Evolutionary conservation across 768 basidiomycete species (phyloP).

Genomic region (Leucocoprinus birnbaumii): DNA sequence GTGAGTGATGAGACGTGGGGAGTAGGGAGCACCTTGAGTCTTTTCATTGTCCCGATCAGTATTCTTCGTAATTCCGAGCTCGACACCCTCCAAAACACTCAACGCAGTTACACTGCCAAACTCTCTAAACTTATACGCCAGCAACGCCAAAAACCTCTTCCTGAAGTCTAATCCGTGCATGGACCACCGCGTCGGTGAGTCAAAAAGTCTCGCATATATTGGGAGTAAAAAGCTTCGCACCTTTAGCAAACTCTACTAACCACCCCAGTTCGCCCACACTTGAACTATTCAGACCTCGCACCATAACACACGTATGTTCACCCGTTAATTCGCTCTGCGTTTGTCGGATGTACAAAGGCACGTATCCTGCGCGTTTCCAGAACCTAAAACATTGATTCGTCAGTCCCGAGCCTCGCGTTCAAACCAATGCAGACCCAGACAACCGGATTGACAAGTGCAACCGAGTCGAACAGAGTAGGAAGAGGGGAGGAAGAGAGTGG

Average conservation of each 20-base stretch:
- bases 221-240: constrained; percentile 31
- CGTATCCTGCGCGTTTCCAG: constrained; percentile 93
- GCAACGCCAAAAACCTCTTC: constrained; percentile 79
- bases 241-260: constrained; percentile 86
- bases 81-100: constrained; percentile 86
- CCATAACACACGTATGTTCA: constrained; percentile 96
- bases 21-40: constrained; percentile 23
- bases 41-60: constrained; percentile 32
- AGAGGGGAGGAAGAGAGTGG: background rate
- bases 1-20: background rate
- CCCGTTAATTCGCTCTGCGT: constrained; percentile 94
- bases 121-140: constrained; percentile 94
- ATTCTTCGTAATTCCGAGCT: constrained; percentile 49
- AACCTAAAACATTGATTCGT: no score
- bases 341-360: constrained; percentile 91
- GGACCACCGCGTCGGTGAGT: background rate
- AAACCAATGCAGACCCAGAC: no score
- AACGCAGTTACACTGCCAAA: constrained; percentile 86
- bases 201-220: no score
- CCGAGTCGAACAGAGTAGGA: constrained; percentile 1
- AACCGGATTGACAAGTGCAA: no score
- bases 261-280: constrained; percentile 66
- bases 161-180: constrained; percentile 75
- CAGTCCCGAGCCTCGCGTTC: no score
- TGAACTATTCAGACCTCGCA: constrained; percentile 75